These are phyloP conservation scores for Vickermania ingenoplastis DNA, from an alignment of 208 protist species.

Conservation along the genomic window DNA sequence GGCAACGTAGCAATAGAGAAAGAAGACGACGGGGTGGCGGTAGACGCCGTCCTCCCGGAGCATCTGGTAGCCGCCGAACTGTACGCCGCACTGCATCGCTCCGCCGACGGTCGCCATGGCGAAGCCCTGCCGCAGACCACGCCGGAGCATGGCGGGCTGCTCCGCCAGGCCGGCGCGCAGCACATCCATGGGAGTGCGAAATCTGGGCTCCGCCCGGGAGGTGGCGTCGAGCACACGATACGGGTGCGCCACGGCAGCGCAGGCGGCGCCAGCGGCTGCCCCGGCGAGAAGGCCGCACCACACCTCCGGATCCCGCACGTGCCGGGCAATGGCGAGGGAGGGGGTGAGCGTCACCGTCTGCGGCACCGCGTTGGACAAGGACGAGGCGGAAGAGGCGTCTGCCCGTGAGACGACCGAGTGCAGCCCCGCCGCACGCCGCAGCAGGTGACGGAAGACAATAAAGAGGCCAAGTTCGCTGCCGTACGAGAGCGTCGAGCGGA, in stretches of 20 bases:
- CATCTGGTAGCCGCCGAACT: slow-evolving; percentile 76
- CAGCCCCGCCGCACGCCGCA: not conserved
- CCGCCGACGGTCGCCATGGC: slow-evolving; percentile 17
- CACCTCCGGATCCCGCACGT: not conserved
- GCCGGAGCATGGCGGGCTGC: slow-evolving; percentile 29
- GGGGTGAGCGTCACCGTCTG: not conserved
- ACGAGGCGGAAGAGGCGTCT: not conserved
- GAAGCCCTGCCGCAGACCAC: slow-evolving; percentile 50
- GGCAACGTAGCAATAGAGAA: slow-evolving; percentile 63
- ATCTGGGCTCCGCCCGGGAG: slow-evolving; percentile 35
- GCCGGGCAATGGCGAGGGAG: not conserved
- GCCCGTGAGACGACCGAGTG: not conserved
- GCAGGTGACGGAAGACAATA: not conserved
- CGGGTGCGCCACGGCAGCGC: slow-evolving; percentile 48
- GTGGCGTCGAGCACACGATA: slow-evolving; percentile 74
- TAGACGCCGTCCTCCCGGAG: slow-evolving; percentile 66
- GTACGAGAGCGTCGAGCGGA: not conserved
- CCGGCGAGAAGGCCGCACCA: slow-evolving; percentile 45
- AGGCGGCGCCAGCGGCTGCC: slow-evolving; percentile 29
- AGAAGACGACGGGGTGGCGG: slow-evolving; percentile 40
- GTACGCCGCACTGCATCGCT: slow-evolving; percentile 28
- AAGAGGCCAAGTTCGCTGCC: not conserved
- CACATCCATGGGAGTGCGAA: slow-evolving; percentile 49
- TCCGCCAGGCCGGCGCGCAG: slow-evolving; percentile 45
- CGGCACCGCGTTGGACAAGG: not conserved